Evolutionary conservation across 2,329 filamentous ascomycete species (phyloP).

Genomic region (Rugonectria rugulosa): DNA sequence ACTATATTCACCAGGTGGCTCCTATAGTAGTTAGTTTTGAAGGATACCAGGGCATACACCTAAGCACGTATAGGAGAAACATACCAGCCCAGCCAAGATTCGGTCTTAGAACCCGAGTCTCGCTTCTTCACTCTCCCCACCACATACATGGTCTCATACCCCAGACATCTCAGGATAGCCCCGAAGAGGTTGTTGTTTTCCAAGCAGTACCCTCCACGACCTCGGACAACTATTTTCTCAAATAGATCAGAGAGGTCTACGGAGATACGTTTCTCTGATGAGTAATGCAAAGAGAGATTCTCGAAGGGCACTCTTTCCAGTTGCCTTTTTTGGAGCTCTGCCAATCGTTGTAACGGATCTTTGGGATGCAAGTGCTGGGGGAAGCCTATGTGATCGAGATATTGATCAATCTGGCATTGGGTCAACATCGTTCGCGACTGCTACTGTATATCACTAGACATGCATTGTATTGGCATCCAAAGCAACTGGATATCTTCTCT

Average conservation of each 20-base stretch:
- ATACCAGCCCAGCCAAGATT: conserved; percentile 15
- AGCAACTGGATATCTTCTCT: neutral
- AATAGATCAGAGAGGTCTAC: conserved; percentile 11
- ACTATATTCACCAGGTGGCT: conserved; percentile 11
- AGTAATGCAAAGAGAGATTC: conserved; percentile 22
- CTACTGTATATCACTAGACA: too few relatives aligned
- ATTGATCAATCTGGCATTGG: conserved; percentile 4
- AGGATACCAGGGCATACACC: neutral
- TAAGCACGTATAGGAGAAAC: neutral
- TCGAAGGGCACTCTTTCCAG: conserved; percentile 20
- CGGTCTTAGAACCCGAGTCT: neutral
- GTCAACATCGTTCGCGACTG: conserved; percentile 1
- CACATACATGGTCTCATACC: conserved; percentile 9
- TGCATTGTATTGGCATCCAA: neutral
- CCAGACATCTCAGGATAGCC: conserved; percentile 4
- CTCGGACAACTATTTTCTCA: conserved; percentile 6
- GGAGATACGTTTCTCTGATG: conserved; percentile 1
- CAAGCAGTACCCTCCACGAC: conserved; percentile 20
- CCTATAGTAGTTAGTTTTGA: neutral
- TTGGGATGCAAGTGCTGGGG: neutral
- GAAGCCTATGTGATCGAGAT: conserved; percentile 16
- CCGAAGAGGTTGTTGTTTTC: conserved; percentile 24
- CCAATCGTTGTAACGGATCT: conserved; percentile 3
- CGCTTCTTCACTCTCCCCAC: conserved; percentile 7
- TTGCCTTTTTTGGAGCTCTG: conserved; percentile 16